phyloP scores from a whole-genome alignment of 2,329 filamentous ascomycete species.

The Paracorniculantispora psalliotae region DNA sequence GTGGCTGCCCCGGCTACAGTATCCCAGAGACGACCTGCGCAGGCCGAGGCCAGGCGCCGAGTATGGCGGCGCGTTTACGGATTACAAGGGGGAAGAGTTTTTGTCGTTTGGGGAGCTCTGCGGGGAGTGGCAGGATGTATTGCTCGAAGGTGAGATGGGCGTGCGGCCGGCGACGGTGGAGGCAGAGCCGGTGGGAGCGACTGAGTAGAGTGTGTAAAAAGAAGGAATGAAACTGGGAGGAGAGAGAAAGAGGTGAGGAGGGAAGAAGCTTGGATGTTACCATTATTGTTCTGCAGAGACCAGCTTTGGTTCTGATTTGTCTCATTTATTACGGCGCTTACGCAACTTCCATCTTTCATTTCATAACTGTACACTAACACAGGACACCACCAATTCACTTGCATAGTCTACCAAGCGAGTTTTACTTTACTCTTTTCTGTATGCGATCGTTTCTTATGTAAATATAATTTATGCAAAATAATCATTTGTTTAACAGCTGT shows the following conservation, averaged over 20 bases:
- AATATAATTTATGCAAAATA: not conserved
- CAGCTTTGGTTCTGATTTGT: too few relatives aligned
- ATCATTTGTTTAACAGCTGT: too few relatives aligned
- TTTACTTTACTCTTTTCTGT: too few relatives aligned
- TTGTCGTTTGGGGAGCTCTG: conserved; percentile 26
- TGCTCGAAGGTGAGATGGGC: conserved; percentile 7
- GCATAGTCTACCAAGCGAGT: not conserved
- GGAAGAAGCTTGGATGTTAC: not conserved
- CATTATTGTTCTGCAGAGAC: not conserved
- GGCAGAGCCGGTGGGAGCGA: not conserved
- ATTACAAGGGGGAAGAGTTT: conserved; percentile 22
- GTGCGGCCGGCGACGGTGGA: not conserved
- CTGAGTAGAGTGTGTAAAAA: not conserved
- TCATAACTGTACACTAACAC: not conserved
- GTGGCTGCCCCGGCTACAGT: conserved; percentile 5
- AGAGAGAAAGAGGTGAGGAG: not conserved
- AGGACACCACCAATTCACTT: not conserved
- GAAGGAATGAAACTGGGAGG: not conserved
- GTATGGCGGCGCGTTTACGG: conserved; percentile 18
- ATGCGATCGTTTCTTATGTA: not conserved
- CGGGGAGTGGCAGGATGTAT: conserved; percentile 17
- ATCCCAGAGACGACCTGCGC: not conserved
- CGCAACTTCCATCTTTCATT: not conserved
- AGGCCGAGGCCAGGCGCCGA: not conserved
- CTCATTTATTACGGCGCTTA: too few relatives aligned